Evolutionary conservation across 2,329 filamentous ascomycete species (phyloP), one percentile per base, ranked within the genome.

Genomic region (Exophiala bonariae): DNA sequence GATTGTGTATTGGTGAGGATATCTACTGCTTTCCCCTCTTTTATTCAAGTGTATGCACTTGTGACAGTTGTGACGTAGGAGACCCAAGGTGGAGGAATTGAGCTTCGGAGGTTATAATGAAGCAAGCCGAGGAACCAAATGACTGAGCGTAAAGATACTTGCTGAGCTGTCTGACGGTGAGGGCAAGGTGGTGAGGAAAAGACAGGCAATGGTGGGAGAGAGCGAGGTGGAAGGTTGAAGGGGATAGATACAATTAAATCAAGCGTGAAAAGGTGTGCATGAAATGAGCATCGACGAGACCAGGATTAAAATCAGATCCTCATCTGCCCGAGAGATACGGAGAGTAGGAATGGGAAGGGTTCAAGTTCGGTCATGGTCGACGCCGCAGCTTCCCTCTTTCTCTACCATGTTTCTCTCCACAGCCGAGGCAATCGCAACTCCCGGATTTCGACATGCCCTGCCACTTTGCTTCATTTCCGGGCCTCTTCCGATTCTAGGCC

Each of bases 401-500:
- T 8, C 14, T 31, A 22, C 23, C 42, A 43, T 33, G 33, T 16
- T 41, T 23, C 39, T 20, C n/a, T 19, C n/a, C 19, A 19, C 35
- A 51, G 45, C 49, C 49, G 49, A 52, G 49, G 48, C 38, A 41
- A 19, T 22, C n/a, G 35, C 35, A 37, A 37, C 9, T 37, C 23
- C 23, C 5, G 17, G 14, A 14, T 34, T 14, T 18, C n/a, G 17
- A 8, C 17, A 18, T 18, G 28, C 9, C 28, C 28, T 18, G 8
- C 14, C 36, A n/a, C 17, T 11, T 20, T 10, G 30, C 26, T 41
- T 39, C 42, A 41, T 33, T 31, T 45, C 49, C 40, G 31, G 14
- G 41, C 33, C 23, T 33, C 9, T 30, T 32, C 17, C 17, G 26
- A 19, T 34, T 39, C 14, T 10, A 14, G 20, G 11, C 38, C 19